phyloP scores from a whole-genome alignment of 2,329 filamentous ascomycete genomes.

The Trichoderma polysporum region DNA sequence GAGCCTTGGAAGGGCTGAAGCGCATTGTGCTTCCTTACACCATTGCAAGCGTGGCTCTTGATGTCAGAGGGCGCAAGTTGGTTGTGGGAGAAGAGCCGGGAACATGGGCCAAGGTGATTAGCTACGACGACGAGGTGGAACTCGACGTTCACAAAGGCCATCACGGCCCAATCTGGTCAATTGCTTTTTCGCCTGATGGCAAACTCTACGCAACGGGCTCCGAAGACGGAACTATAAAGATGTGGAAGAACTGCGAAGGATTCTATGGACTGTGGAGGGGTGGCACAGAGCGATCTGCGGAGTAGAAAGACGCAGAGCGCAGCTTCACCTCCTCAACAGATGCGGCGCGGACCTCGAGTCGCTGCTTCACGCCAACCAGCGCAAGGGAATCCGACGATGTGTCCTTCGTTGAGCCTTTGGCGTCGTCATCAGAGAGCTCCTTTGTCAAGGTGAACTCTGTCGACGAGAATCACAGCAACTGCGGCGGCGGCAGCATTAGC shows the following conservation, averaged over 20 bases:
- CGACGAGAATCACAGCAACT: not conserved
- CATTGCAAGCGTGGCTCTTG: constrained; percentile 85
- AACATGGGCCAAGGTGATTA: constrained; percentile 95
- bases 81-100: constrained; percentile 89
- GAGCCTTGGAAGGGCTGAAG: constrained; percentile 73
- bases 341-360: constrained; percentile 18
- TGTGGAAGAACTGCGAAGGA: constrained; percentile 72
- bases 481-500: not conserved
- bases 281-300: constrained; percentile 39
- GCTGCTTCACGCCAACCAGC: constrained; percentile 22
- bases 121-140: constrained; percentile 80
- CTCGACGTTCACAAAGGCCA: constrained; percentile 95
- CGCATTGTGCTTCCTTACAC: constrained; percentile 77
- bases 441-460: not conserved
- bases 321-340: constrained; percentile 27
- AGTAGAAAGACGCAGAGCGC: constrained; percentile 37
- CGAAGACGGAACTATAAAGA: constrained; percentile 95
- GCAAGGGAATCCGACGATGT: constrained; percentile 15
- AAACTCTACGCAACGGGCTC: constrained; percentile 96
- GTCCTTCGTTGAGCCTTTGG: constrained; percentile 1
- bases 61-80: constrained; percentile 76
- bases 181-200: constrained; percentile 90
- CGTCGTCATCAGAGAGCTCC: constrained; percentile 6
- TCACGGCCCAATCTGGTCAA: constrained; percentile 95
- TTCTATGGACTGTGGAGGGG: constrained; percentile 64